Percentiles rank a stretch among this genome's conserved stretches.
Conservation (phyloP, 1,284 basidiomycete species). For the Ganoderma sp. region DNA sequence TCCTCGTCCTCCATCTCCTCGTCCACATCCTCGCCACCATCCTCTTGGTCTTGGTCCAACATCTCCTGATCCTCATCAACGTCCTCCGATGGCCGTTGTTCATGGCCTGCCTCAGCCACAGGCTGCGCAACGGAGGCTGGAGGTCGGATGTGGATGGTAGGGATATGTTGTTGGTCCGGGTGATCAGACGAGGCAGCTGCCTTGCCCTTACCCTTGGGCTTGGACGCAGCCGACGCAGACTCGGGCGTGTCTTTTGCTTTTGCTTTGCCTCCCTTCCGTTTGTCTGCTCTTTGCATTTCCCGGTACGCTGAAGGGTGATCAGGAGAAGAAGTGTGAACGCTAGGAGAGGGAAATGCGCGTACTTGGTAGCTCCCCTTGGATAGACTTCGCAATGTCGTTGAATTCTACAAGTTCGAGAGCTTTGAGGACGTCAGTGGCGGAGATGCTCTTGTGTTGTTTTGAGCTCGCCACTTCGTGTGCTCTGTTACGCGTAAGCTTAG, state of each 20-base stretch:
- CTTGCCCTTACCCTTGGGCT: slow-evolving; percentile 37
- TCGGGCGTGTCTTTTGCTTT: slow-evolving; percentile 38
- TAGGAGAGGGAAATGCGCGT: slow-evolving; percentile 33
- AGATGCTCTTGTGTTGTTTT: slow-evolving; percentile 88
- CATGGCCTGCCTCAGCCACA: slow-evolving; percentile 25
- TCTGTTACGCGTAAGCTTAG: slow-evolving; percentile 44
- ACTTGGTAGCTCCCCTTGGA: slow-evolving; percentile 80
- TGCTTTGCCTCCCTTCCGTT: slow-evolving; percentile 53
- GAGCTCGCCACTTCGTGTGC: slow-evolving; percentile 87
- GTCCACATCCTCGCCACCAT: slow-evolving; percentile 29
- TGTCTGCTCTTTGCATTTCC: slow-evolving; percentile 60
- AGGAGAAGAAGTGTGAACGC: background rate
- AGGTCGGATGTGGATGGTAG: slow-evolving; percentile 35
- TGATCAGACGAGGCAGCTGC: slow-evolving; percentile 26
- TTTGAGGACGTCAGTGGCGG: slow-evolving; percentile 86
- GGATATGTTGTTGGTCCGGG: slow-evolving; percentile 22
- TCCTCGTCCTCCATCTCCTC: slow-evolving; percentile 34
- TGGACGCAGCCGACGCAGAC: slow-evolving; percentile 32
- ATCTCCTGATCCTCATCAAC: slow-evolving; percentile 38
- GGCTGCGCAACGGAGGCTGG: slow-evolving; percentile 27
- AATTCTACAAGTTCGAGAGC: slow-evolving; percentile 85
- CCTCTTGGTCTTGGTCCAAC: slow-evolving; percentile 43
- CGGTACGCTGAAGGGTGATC: slow-evolving; percentile 55
- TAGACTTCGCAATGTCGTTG: slow-evolving; percentile 69
- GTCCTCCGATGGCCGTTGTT: slow-evolving; percentile 36